These are phyloP conservation scores for Penicillium sp. DNA, from an alignment of 2,329 filamentous ascomycete genomes.

Conservation along the genomic window DNA sequence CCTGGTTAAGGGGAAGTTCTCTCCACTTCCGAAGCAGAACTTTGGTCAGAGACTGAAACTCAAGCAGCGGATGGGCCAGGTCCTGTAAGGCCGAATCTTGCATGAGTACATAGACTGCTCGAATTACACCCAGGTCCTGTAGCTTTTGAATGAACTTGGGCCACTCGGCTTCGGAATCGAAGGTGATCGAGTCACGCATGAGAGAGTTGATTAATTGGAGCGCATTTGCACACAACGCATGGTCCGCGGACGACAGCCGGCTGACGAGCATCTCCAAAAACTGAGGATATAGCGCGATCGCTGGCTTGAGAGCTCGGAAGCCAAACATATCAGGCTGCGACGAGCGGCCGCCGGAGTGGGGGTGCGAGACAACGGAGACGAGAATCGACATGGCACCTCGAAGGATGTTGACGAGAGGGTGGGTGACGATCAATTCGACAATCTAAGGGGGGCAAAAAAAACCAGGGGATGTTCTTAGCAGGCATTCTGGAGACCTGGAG, in stretches of 20 bases:
- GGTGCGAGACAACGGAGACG: conserved; percentile 86
- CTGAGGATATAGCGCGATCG: conserved; percentile 83
- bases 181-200: conserved; percentile 84
- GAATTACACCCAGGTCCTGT: conserved; percentile 89
- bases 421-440: conserved; percentile 88
- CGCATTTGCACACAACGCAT: conserved; percentile 91
- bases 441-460: conserved; percentile 52
- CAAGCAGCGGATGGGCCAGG: conserved; percentile 80
- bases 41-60: conserved; percentile 91
- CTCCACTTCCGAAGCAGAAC: conserved; percentile 83
- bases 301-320: conserved; percentile 87
- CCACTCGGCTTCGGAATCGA: conserved; percentile 79
- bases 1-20: conserved; percentile 77
- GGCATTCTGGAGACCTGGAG: too few relatives aligned
- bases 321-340: conserved; percentile 67
- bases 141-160: conserved; percentile 90
- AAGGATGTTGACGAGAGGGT: conserved; percentile 95
- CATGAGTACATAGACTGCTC: conserved; percentile 89
- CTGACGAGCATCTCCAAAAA: conserved; percentile 93
- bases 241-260: conserved; percentile 88
- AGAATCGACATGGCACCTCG: conserved; percentile 95
- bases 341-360: conserved; percentile 56
- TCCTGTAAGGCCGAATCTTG: conserved; percentile 90
- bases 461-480: too few relatives aligned
- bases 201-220: conserved; percentile 93